Conservation (phyloP, 306 rosid genomes). For the Trifolium fragiferum region DNA sequence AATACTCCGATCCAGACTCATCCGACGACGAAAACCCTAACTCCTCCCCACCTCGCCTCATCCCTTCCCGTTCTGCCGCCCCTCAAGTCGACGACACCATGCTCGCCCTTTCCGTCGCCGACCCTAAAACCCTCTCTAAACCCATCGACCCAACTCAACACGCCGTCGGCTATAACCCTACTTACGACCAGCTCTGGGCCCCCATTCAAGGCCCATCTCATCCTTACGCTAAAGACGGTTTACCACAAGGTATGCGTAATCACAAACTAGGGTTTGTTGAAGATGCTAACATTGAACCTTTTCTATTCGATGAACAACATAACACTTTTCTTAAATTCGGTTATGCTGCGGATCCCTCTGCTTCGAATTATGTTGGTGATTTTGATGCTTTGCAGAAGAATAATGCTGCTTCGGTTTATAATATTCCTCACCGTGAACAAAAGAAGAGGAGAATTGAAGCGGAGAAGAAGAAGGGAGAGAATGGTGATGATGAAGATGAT, state of each 20-base stretch:
- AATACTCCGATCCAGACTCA: conserved; percentile 51
- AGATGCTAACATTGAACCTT: conserved; percentile 81
- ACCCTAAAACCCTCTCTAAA: conserved; percentile 43
- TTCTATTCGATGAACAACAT: conserved; percentile 92
- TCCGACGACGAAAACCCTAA: conserved; percentile 52
- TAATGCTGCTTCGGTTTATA: conserved; percentile 78
- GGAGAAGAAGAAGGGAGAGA: conserved; percentile 45
- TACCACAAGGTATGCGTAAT: conserved; percentile 94
- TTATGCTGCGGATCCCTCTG: conserved; percentile 92
- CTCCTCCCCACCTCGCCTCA: conserved; percentile 80
- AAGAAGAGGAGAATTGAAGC: conserved; percentile 65
- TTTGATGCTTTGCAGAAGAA: conserved; percentile 63
- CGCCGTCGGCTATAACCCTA: conserved; percentile 77
- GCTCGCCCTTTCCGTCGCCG: conserved; percentile 74
- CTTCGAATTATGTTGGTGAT: conserved; percentile 82
- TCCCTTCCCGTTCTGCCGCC: conserved; percentile 73
- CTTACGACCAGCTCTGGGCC: conserved; percentile 92
- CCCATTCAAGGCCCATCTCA: conserved; percentile 91
- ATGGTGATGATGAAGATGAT: background rate
- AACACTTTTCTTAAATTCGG: conserved; percentile 88
- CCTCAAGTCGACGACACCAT: conserved; percentile 89
- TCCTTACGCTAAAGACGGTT: conserved; percentile 91
- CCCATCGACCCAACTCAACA: conserved; percentile 90
- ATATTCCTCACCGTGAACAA: conserved; percentile 78
- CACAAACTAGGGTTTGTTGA: conserved; percentile 96